Evolutionary conservation across 106 monocot species (phyloP).

Genomic region (Platanthera guangdongensis): DNA sequence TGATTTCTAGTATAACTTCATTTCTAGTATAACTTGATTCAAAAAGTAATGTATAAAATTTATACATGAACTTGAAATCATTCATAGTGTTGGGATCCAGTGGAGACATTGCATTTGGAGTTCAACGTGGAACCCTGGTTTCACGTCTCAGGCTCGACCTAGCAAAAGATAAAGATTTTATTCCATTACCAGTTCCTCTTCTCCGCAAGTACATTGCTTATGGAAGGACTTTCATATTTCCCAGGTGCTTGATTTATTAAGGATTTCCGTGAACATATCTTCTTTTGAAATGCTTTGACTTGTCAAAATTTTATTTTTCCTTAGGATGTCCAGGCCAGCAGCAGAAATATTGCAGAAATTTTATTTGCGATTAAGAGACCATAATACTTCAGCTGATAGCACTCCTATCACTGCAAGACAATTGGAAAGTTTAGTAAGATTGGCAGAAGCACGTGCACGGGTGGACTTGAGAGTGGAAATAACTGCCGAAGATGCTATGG

Average conservation of each 20-base stretch:
- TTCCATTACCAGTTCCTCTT: slow-evolving; percentile 71
- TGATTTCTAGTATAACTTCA: neutral
- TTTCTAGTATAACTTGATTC: neutral
- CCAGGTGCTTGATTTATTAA: slow-evolving; percentile 33
- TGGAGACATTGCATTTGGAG: slow-evolving; percentile 21
- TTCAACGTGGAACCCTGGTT: slow-evolving; percentile 35
- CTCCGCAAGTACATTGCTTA: slow-evolving; percentile 95
- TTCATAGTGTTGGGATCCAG: slow-evolving; percentile 26
- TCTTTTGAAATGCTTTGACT: neutral
- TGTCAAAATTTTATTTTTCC: neutral
- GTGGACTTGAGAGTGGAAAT: slow-evolving; percentile 93
- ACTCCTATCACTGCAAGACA: slow-evolving; percentile 97
- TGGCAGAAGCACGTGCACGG: slow-evolving; percentile 96
- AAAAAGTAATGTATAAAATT: neutral
- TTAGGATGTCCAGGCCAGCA: slow-evolving; percentile 81
- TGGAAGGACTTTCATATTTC: slow-evolving; percentile 73
- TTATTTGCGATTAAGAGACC: slow-evolving; percentile 82
- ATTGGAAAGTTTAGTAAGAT: slow-evolving; percentile 86
- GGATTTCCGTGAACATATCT: neutral
- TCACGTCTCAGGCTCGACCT: slow-evolving; percentile 67
- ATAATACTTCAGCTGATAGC: slow-evolving; percentile 75
- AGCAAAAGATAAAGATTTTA: slow-evolving; percentile 71
- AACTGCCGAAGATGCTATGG: slow-evolving; percentile 83
- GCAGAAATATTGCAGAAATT: slow-evolving; percentile 81
- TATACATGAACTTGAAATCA: neutral